Evolutionary conservation across 805 yeast species (phyloP), one percentile per base, ranked within the genome.

Genomic region (Monosporozyma solicola): DNA sequence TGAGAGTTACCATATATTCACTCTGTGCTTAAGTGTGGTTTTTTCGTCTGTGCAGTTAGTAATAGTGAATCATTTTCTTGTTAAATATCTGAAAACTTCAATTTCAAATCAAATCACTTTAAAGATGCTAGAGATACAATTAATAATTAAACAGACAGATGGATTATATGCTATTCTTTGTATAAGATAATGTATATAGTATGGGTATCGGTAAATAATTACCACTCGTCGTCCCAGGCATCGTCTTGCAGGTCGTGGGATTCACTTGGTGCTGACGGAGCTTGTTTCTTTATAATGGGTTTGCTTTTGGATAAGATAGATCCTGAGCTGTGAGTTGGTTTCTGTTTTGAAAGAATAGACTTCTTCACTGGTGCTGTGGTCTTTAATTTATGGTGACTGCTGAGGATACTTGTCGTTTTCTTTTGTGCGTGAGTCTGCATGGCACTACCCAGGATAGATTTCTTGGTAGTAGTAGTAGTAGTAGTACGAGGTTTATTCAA

Each of bases 161-260:
- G 10, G 11, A 32, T 32, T 35, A 15, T 35, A 35, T 35, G n/a
- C 39, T 13, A 35, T 32, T 11, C 13, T 32, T 32, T 13, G 35
- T 32, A 15, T 35, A 35, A 13, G 4, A 6, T 13, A 6, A 15
- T 35, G n/a, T 39, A 39, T 39, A 39, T 39, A 7, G 29, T 27
- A 27, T 1, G 2, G 5, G 29, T 5, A 27, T 27, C 7, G 7
- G 29, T 5, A 7, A 27, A 7, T 27, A 7, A 10, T 45, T 24
- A 56, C 57, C 57, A 56, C 16, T 35, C 53, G 11, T 51, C 54
- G 33, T 55, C 59, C 59, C 59, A 56, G 5, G 50, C 57, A 31
- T 53, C 58, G 10, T 37, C 53, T 15, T 48, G 54, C 11, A 45
- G 51, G 8, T 35, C 53, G 31, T 39, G 13, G n/a, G n/a, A 1